phyloP scores from a whole-genome alignment of 305 asterid genomes.

The Solanum hybrid region DNA sequence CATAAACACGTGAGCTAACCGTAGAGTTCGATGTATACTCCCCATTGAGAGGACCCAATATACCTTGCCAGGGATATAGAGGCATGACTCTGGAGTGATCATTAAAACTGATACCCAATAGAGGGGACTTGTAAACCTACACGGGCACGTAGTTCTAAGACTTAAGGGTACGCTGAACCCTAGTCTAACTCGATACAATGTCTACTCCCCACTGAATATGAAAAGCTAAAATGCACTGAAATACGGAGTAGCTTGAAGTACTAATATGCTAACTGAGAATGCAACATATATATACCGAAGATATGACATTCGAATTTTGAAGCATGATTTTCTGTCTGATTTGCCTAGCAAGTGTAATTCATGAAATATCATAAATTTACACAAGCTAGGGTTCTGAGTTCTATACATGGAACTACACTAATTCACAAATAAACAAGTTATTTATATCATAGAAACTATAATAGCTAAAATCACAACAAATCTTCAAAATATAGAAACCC shows the following conservation, averaged over 20 bases:
- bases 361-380: neutral
- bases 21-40: neutral
- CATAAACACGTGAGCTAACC: neutral
- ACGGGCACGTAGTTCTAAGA: neutral
- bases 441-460: too few species aligned
- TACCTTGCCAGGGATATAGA: neutral
- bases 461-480: neutral
- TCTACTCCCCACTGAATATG: neutral
- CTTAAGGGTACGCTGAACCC: neutral
- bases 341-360: neutral
- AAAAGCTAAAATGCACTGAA: neutral
- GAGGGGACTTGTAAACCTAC: neutral
- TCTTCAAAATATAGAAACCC: neutral
- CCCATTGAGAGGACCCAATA: neutral
- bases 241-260: neutral
- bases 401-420: neutral
- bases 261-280: neutral
- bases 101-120: neutral
- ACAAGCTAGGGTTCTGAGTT: neutral
- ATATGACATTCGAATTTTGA: neutral
- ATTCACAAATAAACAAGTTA: neutral
- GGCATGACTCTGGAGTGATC: neutral
- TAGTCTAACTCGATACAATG: neutral
- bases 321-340: neutral
- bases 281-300: neutral